These are phyloP conservation scores for Eutypella sp. DNA, from an alignment of 2,329 filamentous ascomycete species.

Conservation along the genomic window DNA sequence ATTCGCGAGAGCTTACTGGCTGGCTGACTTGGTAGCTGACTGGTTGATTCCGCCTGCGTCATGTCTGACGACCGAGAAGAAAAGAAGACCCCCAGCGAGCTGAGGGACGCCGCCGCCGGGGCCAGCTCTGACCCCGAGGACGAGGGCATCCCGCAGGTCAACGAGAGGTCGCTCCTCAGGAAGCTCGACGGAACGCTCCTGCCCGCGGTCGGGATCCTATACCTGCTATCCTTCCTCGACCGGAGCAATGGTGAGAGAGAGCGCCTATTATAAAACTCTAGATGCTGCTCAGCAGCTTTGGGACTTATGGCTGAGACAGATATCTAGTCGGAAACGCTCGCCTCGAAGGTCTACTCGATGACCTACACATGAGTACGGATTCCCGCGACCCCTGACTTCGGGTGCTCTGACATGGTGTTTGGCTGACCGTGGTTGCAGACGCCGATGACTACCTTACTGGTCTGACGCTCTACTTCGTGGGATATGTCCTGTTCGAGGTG, in stretches of 20 bases:
- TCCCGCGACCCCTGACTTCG: constrained; percentile 6
- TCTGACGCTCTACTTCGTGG: constrained; percentile 61
- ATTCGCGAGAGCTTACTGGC: too few species aligned
- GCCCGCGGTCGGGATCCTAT: constrained; percentile 49
- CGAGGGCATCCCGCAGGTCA: constrained; percentile 29
- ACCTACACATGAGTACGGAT: constrained; percentile 48
- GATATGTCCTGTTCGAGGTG: constrained; percentile 54
- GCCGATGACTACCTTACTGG: constrained; percentile 61
- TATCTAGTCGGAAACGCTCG: constrained; percentile 53
- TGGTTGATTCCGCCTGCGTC: not conserved
- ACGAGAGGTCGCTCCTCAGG: constrained; percentile 53
- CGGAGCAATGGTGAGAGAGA: constrained; percentile 46
- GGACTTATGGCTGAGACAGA: not conserved
- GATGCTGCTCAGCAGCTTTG: not conserved
- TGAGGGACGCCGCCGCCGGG: constrained; percentile 7
- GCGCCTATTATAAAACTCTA: constrained; percentile 22
- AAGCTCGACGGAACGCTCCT: constrained; percentile 50
- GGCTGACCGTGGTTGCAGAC: constrained; percentile 25
- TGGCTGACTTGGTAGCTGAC: too few species aligned
- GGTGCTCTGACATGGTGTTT: too few species aligned
- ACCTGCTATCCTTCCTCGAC: constrained; percentile 53
- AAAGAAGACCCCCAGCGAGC: constrained; percentile 1
- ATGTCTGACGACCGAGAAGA: constrained; percentile 8
- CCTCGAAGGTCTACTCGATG: constrained; percentile 48
- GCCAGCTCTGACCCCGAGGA: constrained; percentile 20